Evolutionary conservation across 1,284 basidiomycete genomes (phyloP), one percentile per base, ranked within the genome.

Genomic region (Coniferiporia sulphurascens): DNA sequence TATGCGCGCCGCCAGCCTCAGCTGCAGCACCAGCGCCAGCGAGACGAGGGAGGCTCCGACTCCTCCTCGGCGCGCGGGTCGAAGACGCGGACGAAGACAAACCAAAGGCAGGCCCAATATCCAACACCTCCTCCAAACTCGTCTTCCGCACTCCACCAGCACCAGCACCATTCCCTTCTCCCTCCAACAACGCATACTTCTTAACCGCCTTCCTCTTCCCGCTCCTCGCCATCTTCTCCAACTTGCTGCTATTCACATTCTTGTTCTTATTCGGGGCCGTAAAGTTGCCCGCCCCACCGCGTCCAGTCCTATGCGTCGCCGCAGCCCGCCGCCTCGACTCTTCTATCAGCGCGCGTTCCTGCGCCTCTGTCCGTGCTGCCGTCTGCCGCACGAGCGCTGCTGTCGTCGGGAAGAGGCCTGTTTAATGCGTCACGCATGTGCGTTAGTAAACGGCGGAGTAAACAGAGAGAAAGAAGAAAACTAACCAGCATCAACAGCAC

Each of bases 391-490:
- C 44, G 44, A 59, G 36, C 7, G 58, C 58, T 2, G 58, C 58
- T 15, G 58, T 59, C 34, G 52, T 55, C 17, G 58, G 58, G 48
- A 55, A 59, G 32, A 59, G 45, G 5, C 46, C 58, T 59, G 27
- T 27, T 7, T 27, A 7, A 7, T 38, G 6, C 13, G 6, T 38
- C 13, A 38, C 7, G 6, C 13, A 7, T 38, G 13, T 41, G 38
- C 3, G 38, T 41, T 8, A 12, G 38, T 10, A 41, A 41, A 41
- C 38, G 9, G 38, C 38, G 15, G 15, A 41, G 13, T 41, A 3
- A 41, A 41, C 9, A 15, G 7, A 41, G 15, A 12, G 9, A 15
- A 3, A 41, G 9, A 12, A 41, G 38, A 41, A 41, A 15, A 38
- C 56, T 51, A 22, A 58, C 56, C 56, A n/a, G 43, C 56, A 36